Evolutionary conservation across 768 basidiomycete species (phyloP).

Genomic region (Coprinopsis cinerea): DNA sequence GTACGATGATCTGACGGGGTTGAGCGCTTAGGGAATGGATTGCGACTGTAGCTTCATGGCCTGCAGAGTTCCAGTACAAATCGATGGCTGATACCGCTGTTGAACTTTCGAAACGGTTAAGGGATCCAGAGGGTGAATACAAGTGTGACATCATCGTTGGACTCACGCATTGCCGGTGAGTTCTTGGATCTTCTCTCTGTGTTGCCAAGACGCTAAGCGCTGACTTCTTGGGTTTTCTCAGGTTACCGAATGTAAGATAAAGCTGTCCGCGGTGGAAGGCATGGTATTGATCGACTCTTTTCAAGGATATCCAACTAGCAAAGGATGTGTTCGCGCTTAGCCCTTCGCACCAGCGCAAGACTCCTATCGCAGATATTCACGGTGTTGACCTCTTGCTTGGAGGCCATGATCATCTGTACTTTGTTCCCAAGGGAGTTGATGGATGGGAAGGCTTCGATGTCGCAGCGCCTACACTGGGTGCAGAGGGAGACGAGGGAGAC

Average conservation of each 20-base stretch:
- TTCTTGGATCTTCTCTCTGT: too few relatives aligned
- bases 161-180: slow-evolving; percentile 74
- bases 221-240: slow-evolving; percentile 15
- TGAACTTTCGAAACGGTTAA: slow-evolving; percentile 66
- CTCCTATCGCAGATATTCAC: slow-evolving; percentile 46
- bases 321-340: slow-evolving; percentile 59
- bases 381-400: slow-evolving; percentile 83
- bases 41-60: slow-evolving; percentile 82
- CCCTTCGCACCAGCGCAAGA: slow-evolving; percentile 41
- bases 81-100: slow-evolving; percentile 70
- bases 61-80: slow-evolving; percentile 65
- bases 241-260: slow-evolving; percentile 42
- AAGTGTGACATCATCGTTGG: slow-evolving; percentile 81
- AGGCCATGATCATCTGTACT: slow-evolving; percentile 87
- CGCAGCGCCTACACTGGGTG: slow-evolving; percentile 48
- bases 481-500: slow-evolving; percentile 67
- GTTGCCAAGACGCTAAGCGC: not conserved
- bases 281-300: not conserved
- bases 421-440: slow-evolving; percentile 57
- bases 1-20: not conserved
- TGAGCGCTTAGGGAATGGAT: slow-evolving; percentile 72
- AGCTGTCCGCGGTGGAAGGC: not conserved
- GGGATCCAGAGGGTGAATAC: slow-evolving; percentile 63
- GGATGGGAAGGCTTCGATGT: slow-evolving; percentile 64
- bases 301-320: slow-evolving; percentile 66